phyloP scores from a whole-genome alignment of 148 eudicot species.

The Chenopodium suecicum region DNA sequence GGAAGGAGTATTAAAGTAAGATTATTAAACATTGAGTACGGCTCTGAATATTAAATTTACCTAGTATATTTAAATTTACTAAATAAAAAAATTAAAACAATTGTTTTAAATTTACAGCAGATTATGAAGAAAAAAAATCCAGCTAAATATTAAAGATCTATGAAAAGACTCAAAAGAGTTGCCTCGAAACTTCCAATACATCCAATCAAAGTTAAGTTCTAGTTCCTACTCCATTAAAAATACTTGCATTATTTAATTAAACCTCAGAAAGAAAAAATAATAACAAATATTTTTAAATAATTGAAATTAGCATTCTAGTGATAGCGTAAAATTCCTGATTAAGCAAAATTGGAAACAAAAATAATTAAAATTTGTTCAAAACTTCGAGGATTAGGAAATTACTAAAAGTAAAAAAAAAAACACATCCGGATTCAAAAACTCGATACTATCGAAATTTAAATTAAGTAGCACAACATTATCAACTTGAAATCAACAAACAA shows the following conservation, averaged over 20 bases:
- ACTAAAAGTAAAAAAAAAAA: background rate
- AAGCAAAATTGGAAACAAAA: background rate
- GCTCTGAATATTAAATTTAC: too few species aligned
- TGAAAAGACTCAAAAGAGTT: constrained; percentile 22
- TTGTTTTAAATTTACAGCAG: constrained; percentile 7
- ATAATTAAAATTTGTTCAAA: background rate
- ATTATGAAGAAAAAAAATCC: constrained; percentile 24
- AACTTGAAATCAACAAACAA: background rate
- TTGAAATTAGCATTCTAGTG: constrained; percentile 1
- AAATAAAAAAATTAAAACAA: too few species aligned
- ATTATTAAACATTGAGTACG: too few species aligned
- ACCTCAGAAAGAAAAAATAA: background rate
- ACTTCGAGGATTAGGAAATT: background rate
- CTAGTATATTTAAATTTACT: too few species aligned
- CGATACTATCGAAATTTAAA: background rate
- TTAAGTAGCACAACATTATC: background rate
- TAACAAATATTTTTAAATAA: background rate
- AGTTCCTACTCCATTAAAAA: background rate
- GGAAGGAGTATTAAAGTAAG: too few species aligned
- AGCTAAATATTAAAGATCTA: constrained; percentile 28
- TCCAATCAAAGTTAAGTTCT: constrained; percentile 5
- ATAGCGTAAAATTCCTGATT: constrained; percentile 19
- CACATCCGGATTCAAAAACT: constrained; percentile 9
- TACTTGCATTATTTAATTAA: constrained; percentile 1
- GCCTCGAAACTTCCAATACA: constrained; percentile 25